Percentiles rank a stretch among this genome's conserved stretches.
Evolutionary conservation across 2,329 filamentous ascomycete species (phyloP).

Genomic region (Tolypocladium sp.): DNA sequence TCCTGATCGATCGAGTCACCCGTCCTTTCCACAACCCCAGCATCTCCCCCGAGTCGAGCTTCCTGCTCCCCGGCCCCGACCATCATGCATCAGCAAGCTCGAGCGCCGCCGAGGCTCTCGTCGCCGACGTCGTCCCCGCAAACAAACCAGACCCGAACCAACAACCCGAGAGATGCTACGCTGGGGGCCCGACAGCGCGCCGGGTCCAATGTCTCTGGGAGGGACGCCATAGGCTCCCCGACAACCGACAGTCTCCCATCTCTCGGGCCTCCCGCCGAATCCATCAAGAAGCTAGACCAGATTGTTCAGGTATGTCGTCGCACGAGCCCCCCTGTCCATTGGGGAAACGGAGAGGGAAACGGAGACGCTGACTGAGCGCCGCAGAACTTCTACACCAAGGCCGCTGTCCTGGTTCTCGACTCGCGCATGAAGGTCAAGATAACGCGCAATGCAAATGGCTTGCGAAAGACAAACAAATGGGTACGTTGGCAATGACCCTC

Average conservation of each 20-base stretch:
- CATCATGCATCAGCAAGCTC: slow-evolving; percentile 82
- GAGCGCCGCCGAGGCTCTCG: slow-evolving; percentile 61
- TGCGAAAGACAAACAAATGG: slow-evolving; percentile 73
- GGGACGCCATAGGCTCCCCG: slow-evolving; percentile 36
- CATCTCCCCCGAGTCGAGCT: not conserved
- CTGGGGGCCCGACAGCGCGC: slow-evolving; percentile 30
- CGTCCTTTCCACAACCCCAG: not conserved
- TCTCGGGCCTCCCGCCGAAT: slow-evolving; percentile 51
- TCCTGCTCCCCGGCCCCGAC: not conserved
- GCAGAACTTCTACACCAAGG: slow-evolving; percentile 88
- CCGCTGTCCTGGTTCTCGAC: slow-evolving; percentile 73
- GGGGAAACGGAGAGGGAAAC: too few species aligned
- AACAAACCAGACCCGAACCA: slow-evolving; percentile 62
- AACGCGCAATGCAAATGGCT: slow-evolving; percentile 29
- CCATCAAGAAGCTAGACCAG: slow-evolving; percentile 76
- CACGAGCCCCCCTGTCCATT: not conserved
- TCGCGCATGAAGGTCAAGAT: slow-evolving; percentile 64
- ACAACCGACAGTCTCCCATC: slow-evolving; percentile 34
- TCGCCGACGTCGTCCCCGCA: slow-evolving; percentile 65
- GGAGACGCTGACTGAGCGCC: not conserved
- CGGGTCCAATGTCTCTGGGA: slow-evolving; percentile 31
- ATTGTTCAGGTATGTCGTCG: slow-evolving; percentile 65
- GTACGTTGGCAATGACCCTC: slow-evolving; percentile 33
- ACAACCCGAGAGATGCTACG: slow-evolving; percentile 61
- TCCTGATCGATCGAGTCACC: not conserved